Evolutionary conservation across 331 rosid species (phyloP).

Genomic region (Rosa hybrid): DNA sequence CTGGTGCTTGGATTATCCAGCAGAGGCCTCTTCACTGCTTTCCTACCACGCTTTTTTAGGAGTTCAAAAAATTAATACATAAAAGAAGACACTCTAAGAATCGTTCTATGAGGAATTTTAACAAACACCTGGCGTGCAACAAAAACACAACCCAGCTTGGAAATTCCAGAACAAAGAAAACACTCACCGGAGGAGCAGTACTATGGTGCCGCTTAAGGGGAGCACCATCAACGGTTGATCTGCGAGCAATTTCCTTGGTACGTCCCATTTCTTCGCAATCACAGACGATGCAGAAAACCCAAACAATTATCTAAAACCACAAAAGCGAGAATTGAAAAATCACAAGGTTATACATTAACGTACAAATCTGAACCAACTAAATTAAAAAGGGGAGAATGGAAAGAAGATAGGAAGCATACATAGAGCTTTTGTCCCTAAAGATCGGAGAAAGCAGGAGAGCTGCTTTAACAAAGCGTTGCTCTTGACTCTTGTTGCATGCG

Average conservation of each 20-base stretch:
- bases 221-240: neutral
- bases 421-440: neutral
- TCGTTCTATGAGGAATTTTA: neutral
- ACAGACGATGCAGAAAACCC: neutral
- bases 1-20: neutral
- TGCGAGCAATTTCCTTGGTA: neutral
- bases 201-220: neutral
- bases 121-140: neutral
- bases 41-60: neutral
- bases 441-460: neutral
- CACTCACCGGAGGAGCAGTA: slow-evolving; percentile 7
- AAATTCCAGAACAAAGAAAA: neutral
- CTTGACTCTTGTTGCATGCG: neutral
- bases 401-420: neutral
- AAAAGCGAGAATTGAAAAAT: neutral
- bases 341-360: neutral
- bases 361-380: neutral
- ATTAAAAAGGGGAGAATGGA: neutral
- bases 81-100: neutral
- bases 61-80: neutral
- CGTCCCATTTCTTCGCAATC: neutral
- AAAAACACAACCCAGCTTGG: neutral
- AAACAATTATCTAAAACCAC: neutral
- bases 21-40: neutral
- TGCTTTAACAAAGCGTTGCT: neutral